Evolutionary conservation across 2,329 filamentous ascomycete species (phyloP), one percentile per base, ranked within the genome.

Genomic region (Cercospora zeina): DNA sequence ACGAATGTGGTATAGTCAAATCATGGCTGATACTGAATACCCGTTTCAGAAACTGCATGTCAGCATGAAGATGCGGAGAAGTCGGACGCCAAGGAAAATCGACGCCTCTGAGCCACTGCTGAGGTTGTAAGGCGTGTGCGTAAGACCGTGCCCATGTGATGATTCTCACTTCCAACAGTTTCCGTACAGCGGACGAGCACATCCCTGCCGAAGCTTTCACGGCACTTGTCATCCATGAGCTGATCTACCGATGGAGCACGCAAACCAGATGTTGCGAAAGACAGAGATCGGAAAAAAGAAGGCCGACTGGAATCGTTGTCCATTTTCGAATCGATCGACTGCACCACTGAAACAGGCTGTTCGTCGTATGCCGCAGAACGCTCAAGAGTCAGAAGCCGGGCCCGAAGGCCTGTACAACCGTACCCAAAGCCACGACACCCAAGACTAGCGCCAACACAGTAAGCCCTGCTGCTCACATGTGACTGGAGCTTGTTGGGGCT

Each of bases 61-160:
- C 16, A 37, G 33, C 33, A 39, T 51, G 58, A 50, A 14, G 47
- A n/a, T 30, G 27, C 37, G 34, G 36, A 33, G 14, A 27, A 11
- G 10, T 45, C 27, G 16, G 50, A 30, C 31, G 47, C 54, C 54
- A 62, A 62, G 59, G 59, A 31, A 10, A 14, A 24, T 16, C 30
- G 39, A 50, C 27, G 27, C 31, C 30, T 50, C 49, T 54, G 50
- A 60, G 58, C 58, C 58, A 60, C 59, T 47, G 19, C 10, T 45
- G 47, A 33, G 19, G 31, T 58, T 58, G 55, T 58, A 14, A 21
- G 31, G 55, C 16, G 39, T 19, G n/a, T 50, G 45, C 45, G 56
- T 39, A 50, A 50, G 0, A 34, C 30, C 9, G 49, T 34, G 30
- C 27, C 7, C 27, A 14, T 53, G 49, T 34, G 31, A 34, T 34